Percentiles rank a stretch among this genome's conserved stretches.
Evolutionary conservation across 495 filamentous ascomycete genomes (phyloP).

Genomic region (Alectoria sarmentosa): DNA sequence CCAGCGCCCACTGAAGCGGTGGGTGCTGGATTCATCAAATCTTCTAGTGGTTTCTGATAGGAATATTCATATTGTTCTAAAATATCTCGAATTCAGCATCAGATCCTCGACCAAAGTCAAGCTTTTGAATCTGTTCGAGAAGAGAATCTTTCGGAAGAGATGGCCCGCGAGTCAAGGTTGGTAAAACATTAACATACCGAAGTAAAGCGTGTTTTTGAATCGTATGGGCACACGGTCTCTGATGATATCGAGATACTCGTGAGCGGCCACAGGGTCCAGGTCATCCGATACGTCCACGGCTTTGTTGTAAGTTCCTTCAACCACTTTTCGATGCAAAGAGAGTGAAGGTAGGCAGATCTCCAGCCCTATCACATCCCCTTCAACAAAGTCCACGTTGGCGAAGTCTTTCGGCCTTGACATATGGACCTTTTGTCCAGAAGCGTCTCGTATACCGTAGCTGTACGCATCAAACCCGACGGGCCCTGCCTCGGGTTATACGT

Average conservation of each 20-base stretch:
- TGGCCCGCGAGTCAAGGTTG: neutral
- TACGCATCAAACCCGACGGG: constrained; percentile 95
- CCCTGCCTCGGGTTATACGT: too few relatives aligned
- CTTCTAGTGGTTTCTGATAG: constrained; percentile 79
- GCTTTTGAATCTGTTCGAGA: neutral
- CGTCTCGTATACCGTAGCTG: constrained; percentile 88
- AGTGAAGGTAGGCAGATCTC: constrained; percentile 87
- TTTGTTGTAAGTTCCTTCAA: constrained; percentile 78
- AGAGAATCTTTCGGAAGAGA: neutral
- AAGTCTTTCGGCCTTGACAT: constrained; percentile 88
- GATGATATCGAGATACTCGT: constrained; percentile 64
- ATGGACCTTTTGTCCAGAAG: constrained; percentile 83
- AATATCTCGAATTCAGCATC: neutral
- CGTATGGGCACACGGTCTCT: constrained; percentile 91
- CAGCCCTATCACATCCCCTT: constrained; percentile 92
- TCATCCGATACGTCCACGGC: constrained; percentile 58
- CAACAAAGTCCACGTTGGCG: constrained; percentile 37
- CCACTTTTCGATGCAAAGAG: constrained; percentile 77
- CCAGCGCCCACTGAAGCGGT: constrained; percentile 33
- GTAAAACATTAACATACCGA: constrained; percentile 28
- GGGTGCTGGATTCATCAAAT: constrained; percentile 69
- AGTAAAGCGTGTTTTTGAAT: constrained; percentile 87
- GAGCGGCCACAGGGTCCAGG: constrained; percentile 38
- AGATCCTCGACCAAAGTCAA: neutral
- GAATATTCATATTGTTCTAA: constrained; percentile 84